A percentile compares a stretch with the other conserved stretches of the same genome.
These are phyloP conservation scores for Candida sanyiensis DNA, from an alignment of 805 yeast genomes.

Conservation along the genomic window DNA sequence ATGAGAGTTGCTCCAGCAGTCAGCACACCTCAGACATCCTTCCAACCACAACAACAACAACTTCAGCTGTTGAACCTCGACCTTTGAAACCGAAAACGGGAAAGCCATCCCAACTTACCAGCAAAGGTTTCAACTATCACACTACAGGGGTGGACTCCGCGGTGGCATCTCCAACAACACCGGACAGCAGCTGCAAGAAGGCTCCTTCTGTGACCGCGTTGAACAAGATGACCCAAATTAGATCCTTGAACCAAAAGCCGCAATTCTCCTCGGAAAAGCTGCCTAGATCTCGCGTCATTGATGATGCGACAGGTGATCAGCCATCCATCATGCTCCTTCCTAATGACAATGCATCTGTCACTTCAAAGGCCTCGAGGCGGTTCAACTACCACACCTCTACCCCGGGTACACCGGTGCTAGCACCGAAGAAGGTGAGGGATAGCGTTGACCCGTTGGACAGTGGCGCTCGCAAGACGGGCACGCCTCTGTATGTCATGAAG, in stretches of 20 bases:
- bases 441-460: conserved; percentile 9
- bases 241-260: conserved; percentile 36
- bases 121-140: too few relatives aligned
- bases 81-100: neutral
- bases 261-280: conserved; percentile 66
- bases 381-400: conserved; percentile 4
- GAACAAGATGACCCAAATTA: conserved; percentile 14
- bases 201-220: conserved; percentile 9
- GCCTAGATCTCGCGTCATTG: conserved; percentile 61
- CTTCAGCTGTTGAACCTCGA: neutral
- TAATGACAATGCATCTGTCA: conserved; percentile 27
- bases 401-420: conserved; percentile 1
- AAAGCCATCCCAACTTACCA: neutral
- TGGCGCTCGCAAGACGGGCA: neutral
- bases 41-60: too few relatives aligned
- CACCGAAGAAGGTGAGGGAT: conserved; percentile 2
- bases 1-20: conserved; percentile 14
- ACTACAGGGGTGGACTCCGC: too few relatives aligned
- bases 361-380: conserved; percentile 8
- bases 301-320: conserved; percentile 61
- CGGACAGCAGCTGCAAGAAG: too few relatives aligned
- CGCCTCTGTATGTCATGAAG: neutral
- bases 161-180: too few relatives aligned
- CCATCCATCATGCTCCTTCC: conserved; percentile 60
- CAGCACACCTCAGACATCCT: neutral